A percentile compares a stretch with the other conserved stretches of the same genome.
Evolutionary conservation across 202 grass and related monocot species (phyloP).

Genomic region (Brachypodium distachyon): DNA sequence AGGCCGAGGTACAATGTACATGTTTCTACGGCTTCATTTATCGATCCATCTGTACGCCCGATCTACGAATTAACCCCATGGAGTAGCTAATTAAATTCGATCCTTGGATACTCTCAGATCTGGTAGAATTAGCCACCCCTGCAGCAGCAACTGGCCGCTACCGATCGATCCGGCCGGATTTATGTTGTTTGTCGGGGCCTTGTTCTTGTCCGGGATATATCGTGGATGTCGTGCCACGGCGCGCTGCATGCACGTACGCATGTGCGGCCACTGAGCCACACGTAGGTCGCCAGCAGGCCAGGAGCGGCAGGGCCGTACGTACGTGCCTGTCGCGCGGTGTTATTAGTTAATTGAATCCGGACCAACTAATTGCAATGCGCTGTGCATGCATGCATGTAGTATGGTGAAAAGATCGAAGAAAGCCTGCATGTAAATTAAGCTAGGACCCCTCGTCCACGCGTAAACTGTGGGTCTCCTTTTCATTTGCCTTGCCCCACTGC

Average conservation of each 20-base stretch:
- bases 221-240: not conserved
- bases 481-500: no score
- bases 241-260: not conserved
- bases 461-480: no score
- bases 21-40: no score
- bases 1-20: no score
- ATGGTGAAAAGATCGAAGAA: not conserved
- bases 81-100: no score
- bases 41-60: no score
- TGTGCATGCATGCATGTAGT: not conserved
- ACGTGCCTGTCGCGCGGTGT: no score
- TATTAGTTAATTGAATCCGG: not conserved
- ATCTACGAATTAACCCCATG: no score
- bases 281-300: not conserved
- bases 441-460: no score
- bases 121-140: no score
- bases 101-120: not conserved
- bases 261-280: not conserved
- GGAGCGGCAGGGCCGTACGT: not conserved
- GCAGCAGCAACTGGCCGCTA: no score
- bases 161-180: not conserved
- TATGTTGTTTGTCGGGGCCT: not conserved
- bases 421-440: no score
- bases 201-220: not conserved
- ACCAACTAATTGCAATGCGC: not conserved